Evolutionary conservation across 2,329 filamentous ascomycete species (phyloP).

Genomic region (Pseudonectria foliicola): DNA sequence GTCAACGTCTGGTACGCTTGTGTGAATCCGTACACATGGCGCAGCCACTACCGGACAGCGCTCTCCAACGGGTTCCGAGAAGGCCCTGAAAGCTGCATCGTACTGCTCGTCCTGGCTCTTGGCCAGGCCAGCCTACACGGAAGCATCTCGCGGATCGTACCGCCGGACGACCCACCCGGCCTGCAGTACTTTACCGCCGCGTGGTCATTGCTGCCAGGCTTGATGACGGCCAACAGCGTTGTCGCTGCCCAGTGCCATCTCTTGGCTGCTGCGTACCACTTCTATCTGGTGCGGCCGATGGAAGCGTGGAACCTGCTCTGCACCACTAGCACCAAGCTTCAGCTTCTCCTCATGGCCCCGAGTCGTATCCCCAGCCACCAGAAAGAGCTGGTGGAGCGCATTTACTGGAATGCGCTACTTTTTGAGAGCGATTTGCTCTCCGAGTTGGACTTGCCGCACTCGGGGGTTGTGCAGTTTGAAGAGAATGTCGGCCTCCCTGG

Average conservation of each 20-base stretch:
- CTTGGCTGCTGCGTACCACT: slow-evolving; percentile 72
- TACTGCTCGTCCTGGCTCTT: slow-evolving; percentile 68
- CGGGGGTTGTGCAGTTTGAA: slow-evolving; percentile 75
- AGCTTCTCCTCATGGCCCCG: slow-evolving; percentile 68
- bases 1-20: slow-evolving; percentile 84
- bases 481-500: slow-evolving; percentile 72
- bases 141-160: slow-evolving; percentile 66
- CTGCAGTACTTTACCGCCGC: slow-evolving; percentile 74
- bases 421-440: slow-evolving; percentile 76
- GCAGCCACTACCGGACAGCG: slow-evolving; percentile 65
- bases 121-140: slow-evolving; percentile 69
- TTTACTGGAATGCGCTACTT: slow-evolving; percentile 78
- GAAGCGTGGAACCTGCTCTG: slow-evolving; percentile 79
- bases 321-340: slow-evolving; percentile 73
- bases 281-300: slow-evolving; percentile 73
- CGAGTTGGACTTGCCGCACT: slow-evolving; percentile 74
- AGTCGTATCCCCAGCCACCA: slow-evolving; percentile 63
- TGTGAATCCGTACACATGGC: slow-evolving; percentile 77
- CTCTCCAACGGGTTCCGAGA: slow-evolving; percentile 70
- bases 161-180: slow-evolving; percentile 65
- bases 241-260: slow-evolving; percentile 75
- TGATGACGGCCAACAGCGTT: slow-evolving; percentile 75
- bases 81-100: slow-evolving; percentile 75
- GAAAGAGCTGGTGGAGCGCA: slow-evolving; percentile 65
- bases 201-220: slow-evolving; percentile 67